A percentile compares a stretch with the other conserved stretches of the same genome.
phyloP scores from a whole-genome alignment of 192 early-diverging fungal genomes.

The Umbelopsis sp. region DNA sequence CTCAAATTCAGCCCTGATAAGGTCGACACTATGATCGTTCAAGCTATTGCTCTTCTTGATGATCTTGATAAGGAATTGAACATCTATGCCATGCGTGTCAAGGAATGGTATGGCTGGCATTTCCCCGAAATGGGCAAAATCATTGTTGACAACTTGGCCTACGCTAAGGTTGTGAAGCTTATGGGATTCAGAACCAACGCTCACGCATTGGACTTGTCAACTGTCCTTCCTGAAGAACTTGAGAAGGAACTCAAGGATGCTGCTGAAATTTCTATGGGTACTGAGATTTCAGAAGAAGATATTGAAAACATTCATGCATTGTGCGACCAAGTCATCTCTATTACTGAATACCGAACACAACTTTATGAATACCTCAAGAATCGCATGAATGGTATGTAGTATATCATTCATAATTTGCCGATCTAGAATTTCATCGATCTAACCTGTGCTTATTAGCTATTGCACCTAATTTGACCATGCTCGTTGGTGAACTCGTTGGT shows the following conservation, averaged over 20 bases:
- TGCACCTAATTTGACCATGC: constrained; percentile 86
- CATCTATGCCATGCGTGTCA: constrained; percentile 90
- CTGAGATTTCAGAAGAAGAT: constrained; percentile 96
- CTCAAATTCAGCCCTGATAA: constrained; percentile 99
- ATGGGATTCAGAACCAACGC: constrained; percentile 92
- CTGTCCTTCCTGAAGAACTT: constrained; percentile 89
- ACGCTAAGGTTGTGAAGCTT: constrained; percentile 84
- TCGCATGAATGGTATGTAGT: constrained; percentile 70
- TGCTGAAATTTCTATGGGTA: constrained; percentile 98
- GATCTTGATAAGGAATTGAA: constrained; percentile 99
- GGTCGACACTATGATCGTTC: constrained; percentile 99
- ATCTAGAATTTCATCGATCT: background rate
- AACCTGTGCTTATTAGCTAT: constrained; percentile 51
- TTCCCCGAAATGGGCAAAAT: constrained; percentile 99
- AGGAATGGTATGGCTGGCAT: constrained; percentile 99
- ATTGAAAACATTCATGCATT: constrained; percentile 92
- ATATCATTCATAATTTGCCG: background rate
- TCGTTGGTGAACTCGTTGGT: constrained; percentile 98
- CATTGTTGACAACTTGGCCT: constrained; percentile 94
- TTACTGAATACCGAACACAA: constrained; percentile 93
- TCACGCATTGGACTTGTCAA: constrained; percentile 73
- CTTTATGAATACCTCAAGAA: constrained; percentile 97
- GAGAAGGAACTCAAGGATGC: constrained; percentile 94
- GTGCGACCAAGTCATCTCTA: constrained; percentile 95
- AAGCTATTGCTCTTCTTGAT: constrained; percentile 96